Conservation (phyloP, 2,329 filamentous ascomycete genomes). For the Coniochaeta pulveracea region DNA sequence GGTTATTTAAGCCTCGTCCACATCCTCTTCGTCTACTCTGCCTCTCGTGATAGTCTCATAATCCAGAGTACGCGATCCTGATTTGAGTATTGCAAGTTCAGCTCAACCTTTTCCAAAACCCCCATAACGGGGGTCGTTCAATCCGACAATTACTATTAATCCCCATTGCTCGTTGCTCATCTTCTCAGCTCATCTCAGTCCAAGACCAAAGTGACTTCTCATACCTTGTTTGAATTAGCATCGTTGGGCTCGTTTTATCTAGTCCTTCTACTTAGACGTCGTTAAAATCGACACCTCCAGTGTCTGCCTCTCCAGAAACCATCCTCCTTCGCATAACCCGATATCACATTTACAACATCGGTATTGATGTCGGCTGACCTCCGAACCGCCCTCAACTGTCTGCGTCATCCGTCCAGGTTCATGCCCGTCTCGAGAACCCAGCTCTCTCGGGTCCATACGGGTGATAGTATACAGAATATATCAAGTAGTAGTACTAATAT, state of each 20-base stretch:
- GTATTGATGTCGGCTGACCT: constrained; percentile 51
- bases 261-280: neutral
- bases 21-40: too few relatives aligned
- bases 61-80: too few relatives aligned
- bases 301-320: too few relatives aligned
- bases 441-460: constrained; percentile 41
- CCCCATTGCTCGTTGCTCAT: too few relatives aligned
- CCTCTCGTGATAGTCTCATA: too few relatives aligned
- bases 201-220: too few relatives aligned
- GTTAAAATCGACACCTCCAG: neutral
- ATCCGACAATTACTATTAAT: neutral
- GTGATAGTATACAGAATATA: constrained; percentile 45
- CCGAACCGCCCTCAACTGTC: constrained; percentile 42
- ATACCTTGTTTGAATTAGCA: too few relatives aligned
- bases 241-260: too few relatives aligned
- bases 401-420: constrained; percentile 44
- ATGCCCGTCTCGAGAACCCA: constrained; percentile 46
- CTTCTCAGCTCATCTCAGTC: too few relatives aligned
- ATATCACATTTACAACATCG: constrained; percentile 4
- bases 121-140: constrained; percentile 11
- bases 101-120: constrained; percentile 8
- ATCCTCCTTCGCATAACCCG: neutral
- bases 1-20: too few relatives aligned
- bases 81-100: constrained; percentile 1
- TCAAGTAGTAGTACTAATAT: constrained; percentile 19